Conservation (phyloP, 345 rosid genomes). For the Kandelia obovata region DNA sequence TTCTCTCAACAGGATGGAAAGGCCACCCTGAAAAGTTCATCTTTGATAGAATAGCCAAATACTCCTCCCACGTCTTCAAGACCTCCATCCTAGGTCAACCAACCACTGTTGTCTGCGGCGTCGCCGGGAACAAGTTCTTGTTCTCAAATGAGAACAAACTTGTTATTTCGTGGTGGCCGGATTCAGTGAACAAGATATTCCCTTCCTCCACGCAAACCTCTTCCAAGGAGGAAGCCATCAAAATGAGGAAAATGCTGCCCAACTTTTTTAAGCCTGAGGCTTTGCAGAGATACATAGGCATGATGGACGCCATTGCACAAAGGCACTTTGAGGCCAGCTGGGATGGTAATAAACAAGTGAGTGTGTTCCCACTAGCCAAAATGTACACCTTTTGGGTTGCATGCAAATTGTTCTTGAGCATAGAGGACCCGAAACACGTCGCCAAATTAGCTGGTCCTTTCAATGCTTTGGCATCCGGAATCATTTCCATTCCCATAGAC, state of each 20-base stretch:
- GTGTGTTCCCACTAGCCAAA: slow-evolving; percentile 21
- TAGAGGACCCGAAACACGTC: slow-evolving; percentile 10
- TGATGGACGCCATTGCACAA: slow-evolving; percentile 20
- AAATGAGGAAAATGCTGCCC: slow-evolving; percentile 11
- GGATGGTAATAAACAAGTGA: slow-evolving; percentile 13
- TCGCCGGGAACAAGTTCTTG: slow-evolving; percentile 26
- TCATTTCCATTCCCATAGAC: slow-evolving; percentile 18
- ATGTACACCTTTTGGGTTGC: slow-evolving; percentile 20
- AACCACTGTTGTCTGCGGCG: slow-evolving; percentile 9
- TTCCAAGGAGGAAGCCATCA: slow-evolving; percentile 4
- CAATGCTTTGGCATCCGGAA: slow-evolving; percentile 19
- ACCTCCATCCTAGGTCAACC: slow-evolving; percentile 16
- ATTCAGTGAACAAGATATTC: slow-evolving; percentile 15
- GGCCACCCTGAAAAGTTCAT: slow-evolving; percentile 27
- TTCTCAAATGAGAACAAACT: slow-evolving; percentile 23
- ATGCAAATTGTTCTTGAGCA: slow-evolving; percentile 19
- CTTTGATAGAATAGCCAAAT: slow-evolving; percentile 8
- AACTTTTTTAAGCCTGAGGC: slow-evolving; percentile 23
- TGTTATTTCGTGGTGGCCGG: slow-evolving; percentile 22
- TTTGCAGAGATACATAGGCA: slow-evolving; percentile 10
- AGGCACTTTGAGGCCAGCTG: slow-evolving; percentile 17
- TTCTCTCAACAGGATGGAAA: slow-evolving; percentile 9
- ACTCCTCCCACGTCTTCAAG: slow-evolving; percentile 21
- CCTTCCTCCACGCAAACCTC: slow-evolving; percentile 13
- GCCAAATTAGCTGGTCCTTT: slow-evolving; percentile 11